Conservation (phyloP, 2,329 filamentous ascomycete genomes). For the Grosmannia huntii region DNA sequence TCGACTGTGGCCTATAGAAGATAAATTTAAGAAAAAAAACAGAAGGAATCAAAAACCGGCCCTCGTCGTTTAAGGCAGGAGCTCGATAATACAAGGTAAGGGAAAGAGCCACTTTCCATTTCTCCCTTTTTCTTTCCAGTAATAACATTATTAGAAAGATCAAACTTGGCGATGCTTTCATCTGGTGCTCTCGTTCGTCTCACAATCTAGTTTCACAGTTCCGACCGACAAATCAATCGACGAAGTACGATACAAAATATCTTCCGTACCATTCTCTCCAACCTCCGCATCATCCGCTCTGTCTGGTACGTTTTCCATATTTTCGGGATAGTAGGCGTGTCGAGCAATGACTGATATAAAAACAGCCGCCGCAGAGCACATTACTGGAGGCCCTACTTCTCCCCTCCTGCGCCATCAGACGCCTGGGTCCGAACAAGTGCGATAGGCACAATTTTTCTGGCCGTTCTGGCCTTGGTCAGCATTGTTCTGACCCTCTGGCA, state of each 20-base stretch:
- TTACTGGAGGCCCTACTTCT: background rate
- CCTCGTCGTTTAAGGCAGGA: too few relatives aligned
- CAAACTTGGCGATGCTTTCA: background rate
- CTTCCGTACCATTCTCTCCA: background rate
- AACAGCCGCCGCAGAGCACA: background rate
- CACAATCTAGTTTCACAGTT: background rate
- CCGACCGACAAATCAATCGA: too few relatives aligned
- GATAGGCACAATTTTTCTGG: background rate
- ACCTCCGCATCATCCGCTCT: background rate
- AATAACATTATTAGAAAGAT: background rate
- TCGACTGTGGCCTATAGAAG: too few relatives aligned
- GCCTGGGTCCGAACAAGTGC: background rate
- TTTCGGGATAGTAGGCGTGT: background rate
- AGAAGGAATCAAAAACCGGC: too few relatives aligned
- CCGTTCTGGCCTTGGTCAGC: background rate
- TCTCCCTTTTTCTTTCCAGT: background rate
- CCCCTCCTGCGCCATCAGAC: background rate
- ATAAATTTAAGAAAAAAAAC: too few relatives aligned
- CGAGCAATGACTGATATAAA: background rate
- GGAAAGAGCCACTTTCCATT: background rate
- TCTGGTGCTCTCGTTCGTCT: background rate
- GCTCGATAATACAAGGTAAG: background rate
- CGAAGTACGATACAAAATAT: background rate
- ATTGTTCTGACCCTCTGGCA: background rate
- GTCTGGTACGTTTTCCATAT: background rate